Base-by-base conservation (phyloP, 2,329 filamentous ascomycete genomes). In the Microdochium nivale region DNA sequence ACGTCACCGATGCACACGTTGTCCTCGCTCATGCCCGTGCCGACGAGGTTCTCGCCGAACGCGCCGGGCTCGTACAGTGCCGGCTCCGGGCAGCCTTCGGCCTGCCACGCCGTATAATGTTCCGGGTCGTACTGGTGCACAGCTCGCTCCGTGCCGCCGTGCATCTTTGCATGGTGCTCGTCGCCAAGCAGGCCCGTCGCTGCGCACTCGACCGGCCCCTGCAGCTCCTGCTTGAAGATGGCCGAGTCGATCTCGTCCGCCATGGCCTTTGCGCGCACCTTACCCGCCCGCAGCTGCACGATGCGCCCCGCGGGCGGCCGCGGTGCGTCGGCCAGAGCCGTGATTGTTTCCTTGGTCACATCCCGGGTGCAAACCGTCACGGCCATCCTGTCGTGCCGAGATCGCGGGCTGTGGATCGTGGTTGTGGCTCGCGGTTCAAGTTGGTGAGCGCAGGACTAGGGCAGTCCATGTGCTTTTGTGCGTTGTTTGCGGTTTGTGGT, bases 1-100 rank as follows among this genome's bases (percentile, higher is more conserved):
- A 49, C 27, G 47, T 49, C 47, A 24, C 47, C 47, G 47, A 49
- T 49, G 47, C 47, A 49, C 25, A 49, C 47, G 27, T 49, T 49
- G 16, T 32, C 47, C 30, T 49, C 47, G n/a, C 25, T 49, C 47
- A 49, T 33, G 47, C 13, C 14, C 16, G 47, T 49, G 23, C 23
- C 27, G 27, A 35, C 30, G 27, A 49, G 25, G 47, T 49, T 49
- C 27, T 49, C 47, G 16, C 47, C 47, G 47, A 49, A 49, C 11
- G 47, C 25, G 4, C 47, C 47, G 27, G 47, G n/a, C 25, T 32
- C 47, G 47, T 32, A 49, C 47, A 49, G 47, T 16, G 25, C 23
- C 32, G 47, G 47, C 13, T 49, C 30, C 13, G 47, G 25, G n/a
- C n/a, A 21, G 27, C 32, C 35, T 23, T 49, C 47, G 47, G 25